These are phyloP conservation scores for Thelonectria rubi DNA, from an alignment of 2,329 filamentous ascomycete species.

Conservation along the genomic window DNA sequence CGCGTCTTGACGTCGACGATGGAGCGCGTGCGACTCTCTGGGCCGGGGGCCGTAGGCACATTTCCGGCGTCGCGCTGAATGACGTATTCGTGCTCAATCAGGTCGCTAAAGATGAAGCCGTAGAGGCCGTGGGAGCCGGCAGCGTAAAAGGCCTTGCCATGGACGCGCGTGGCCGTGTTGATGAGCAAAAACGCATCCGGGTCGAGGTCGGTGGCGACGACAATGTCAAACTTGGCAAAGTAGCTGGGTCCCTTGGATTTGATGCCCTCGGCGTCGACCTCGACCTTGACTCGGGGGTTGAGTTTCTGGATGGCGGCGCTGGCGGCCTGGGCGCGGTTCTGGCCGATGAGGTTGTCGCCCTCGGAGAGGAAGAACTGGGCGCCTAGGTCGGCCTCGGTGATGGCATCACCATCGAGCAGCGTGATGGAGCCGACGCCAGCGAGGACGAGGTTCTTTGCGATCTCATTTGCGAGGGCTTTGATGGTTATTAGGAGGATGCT, in stretches of 20 bases:
- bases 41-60: conserved; percentile 64
- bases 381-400: conserved; percentile 82
- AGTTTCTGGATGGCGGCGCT: conserved; percentile 81
- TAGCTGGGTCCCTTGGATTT: conserved; percentile 75
- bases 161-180: conserved; percentile 85
- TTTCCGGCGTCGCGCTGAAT: conserved; percentile 88
- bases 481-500: conserved; percentile 90
- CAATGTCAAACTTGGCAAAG: conserved; percentile 81
- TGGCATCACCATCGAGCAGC: conserved; percentile 79
- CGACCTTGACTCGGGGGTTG: conserved; percentile 86
- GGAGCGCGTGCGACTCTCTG: conserved; percentile 81
- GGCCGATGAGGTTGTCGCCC: conserved; percentile 74
- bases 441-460: conserved; percentile 96
- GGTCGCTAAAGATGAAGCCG: conserved; percentile 93
- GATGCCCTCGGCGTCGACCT: conserved; percentile 74
- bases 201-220: conserved; percentile 89
- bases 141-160: conserved; percentile 85
- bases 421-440: conserved; percentile 92
- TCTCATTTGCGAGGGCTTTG: conserved; percentile 88
- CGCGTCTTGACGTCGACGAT: conserved; percentile 77
- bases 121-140: conserved; percentile 89
- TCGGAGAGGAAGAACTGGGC: conserved; percentile 81
- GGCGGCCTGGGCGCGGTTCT: conserved; percentile 85
- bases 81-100: conserved; percentile 89
- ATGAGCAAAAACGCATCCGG: conserved; percentile 78